Conservation (phyloP, 2,329 filamentous ascomycete species). For the Akanthomyces muscarius region DNA sequence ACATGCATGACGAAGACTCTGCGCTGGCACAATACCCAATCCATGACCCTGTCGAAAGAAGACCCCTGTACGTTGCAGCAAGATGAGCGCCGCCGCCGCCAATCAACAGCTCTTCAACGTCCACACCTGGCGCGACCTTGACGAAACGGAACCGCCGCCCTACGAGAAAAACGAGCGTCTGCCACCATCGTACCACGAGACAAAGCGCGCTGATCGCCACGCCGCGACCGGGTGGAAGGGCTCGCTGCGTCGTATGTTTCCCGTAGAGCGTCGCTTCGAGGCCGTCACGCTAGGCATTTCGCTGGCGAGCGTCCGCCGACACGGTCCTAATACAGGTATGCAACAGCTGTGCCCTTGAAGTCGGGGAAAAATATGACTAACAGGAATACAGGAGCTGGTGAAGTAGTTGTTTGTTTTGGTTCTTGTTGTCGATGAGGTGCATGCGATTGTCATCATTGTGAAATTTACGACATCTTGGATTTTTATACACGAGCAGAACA, state of each 20-base stretch:
- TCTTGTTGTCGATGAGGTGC: slow-evolving; percentile 10
- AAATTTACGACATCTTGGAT: background rate
- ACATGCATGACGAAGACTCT: background rate
- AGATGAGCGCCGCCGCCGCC: background rate
- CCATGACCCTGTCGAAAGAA: background rate
- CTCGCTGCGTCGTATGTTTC: slow-evolving; percentile 8
- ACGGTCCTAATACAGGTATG: background rate
- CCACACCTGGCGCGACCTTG: background rate
- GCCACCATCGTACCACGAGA: slow-evolving; percentile 11
- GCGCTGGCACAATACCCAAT: background rate
- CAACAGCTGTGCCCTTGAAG: too few species aligned
- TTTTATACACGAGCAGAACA: background rate
- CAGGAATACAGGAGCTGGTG: background rate
- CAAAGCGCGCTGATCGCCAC: slow-evolving; percentile 1
- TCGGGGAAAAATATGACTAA: background rate
- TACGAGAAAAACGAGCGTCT: slow-evolving; percentile 13
- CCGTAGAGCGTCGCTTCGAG: slow-evolving; percentile 10
- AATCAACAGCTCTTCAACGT: background rate
- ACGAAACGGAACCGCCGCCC: slow-evolving; percentile 2
- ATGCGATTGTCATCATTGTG: background rate
- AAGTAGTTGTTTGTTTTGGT: background rate
- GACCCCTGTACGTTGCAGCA: background rate
- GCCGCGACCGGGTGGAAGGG: slow-evolving; percentile 5
- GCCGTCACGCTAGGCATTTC: slow-evolving; percentile 10
- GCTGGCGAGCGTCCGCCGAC: background rate